These are phyloP conservation scores for Solanum infundibuliforme DNA, from an alignment of 257 asterid species.

Conservation along the genomic window DNA sequence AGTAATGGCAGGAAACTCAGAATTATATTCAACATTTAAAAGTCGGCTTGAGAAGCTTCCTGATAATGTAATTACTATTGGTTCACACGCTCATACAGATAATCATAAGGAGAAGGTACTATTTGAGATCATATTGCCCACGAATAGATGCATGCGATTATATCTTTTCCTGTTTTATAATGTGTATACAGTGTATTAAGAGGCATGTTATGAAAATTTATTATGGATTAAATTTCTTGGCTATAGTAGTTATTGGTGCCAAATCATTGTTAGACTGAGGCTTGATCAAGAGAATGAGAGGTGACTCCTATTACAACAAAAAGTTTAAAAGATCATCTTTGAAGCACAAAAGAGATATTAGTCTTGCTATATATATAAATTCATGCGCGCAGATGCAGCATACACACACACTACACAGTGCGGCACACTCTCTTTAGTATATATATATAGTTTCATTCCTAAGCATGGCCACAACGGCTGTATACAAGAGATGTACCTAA, in stretches of 20 bases:
- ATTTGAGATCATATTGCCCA: not conserved
- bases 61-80: conserved; percentile 60
- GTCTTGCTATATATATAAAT: no score
- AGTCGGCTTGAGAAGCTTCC: conserved; percentile 76
- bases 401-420: no score
- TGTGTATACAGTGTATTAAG: not conserved
- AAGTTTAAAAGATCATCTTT: not conserved
- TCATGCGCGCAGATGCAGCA: no score
- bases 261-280: not conserved
- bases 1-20: conserved; percentile 61
- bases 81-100: conserved; percentile 61
- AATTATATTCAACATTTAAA: conserved; percentile 49
- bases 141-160: not conserved
- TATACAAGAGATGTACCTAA: no score
- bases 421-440: no score
- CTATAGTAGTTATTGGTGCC: not conserved
- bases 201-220: not conserved
- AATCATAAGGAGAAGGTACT: conserved; percentile 73
- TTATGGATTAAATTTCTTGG: not conserved
- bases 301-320: not conserved
- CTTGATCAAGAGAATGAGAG: not conserved
- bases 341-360: not conserved
- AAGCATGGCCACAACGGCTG: no score
- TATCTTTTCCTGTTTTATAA: not conserved
- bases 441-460: no score